These are phyloP conservation scores for Pyrenopolyporus hunteri DNA, from an alignment of 495 filamentous ascomycete species.

Conservation along the genomic window DNA sequence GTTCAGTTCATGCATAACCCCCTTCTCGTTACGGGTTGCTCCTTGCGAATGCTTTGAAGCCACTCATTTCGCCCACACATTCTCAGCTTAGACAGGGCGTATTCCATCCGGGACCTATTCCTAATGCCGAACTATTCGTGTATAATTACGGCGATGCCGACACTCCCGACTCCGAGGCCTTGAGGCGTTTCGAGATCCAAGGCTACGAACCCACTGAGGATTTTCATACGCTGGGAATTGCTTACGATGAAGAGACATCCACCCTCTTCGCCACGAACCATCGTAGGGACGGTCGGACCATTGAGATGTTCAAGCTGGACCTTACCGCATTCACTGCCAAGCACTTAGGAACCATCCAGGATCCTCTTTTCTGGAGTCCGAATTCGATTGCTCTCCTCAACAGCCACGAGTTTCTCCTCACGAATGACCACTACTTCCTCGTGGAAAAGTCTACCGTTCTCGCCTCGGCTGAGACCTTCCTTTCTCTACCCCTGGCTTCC, in stretches of 20 bases:
- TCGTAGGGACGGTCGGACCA: slow-evolving; percentile 27
- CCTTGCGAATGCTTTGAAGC: neutral
- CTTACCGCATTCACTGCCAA: slow-evolving; percentile 40
- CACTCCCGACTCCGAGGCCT: slow-evolving; percentile 31
- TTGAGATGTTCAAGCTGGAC: slow-evolving; percentile 65
- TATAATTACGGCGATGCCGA: slow-evolving; percentile 44
- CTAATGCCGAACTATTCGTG: slow-evolving; percentile 45
- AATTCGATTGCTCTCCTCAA: slow-evolving; percentile 62
- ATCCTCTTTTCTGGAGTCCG: slow-evolving; percentile 59
- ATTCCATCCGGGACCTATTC: slow-evolving; percentile 31
- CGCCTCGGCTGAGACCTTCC: slow-evolving; percentile 44
- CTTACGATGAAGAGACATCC: slow-evolving; percentile 44
- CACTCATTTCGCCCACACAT: neutral
- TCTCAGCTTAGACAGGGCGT: slow-evolving; percentile 26
- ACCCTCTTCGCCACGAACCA: slow-evolving; percentile 46
- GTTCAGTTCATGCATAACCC: neutral
- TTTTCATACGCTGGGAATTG: slow-evolving; percentile 56
- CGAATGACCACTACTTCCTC: slow-evolving; percentile 62
- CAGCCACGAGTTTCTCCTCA: slow-evolving; percentile 60
- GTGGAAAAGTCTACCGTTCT: slow-evolving; percentile 26
- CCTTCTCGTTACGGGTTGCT: neutral
- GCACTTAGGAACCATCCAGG: slow-evolving; percentile 56
- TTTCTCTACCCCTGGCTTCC: slow-evolving; percentile 43
- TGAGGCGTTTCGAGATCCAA: slow-evolving; percentile 42
- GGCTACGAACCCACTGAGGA: slow-evolving; percentile 40